Evolutionary conservation across 169 alveolate genomes (phyloP).

Genomic region (Cryptosporidium sp.): DNA sequence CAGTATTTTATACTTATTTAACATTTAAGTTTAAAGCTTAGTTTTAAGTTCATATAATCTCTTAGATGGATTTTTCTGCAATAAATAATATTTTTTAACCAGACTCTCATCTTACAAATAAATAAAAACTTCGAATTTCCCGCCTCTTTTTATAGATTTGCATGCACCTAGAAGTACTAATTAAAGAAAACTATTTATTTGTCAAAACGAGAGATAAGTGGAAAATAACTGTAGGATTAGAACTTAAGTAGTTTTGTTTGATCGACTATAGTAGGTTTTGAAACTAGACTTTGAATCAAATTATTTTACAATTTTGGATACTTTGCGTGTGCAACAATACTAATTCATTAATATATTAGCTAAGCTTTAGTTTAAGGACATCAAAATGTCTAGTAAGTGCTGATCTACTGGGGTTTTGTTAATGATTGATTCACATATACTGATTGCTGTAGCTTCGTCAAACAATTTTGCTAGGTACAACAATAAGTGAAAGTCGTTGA

Average conservation of each 20-base stretch:
- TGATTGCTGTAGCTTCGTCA: conserved; percentile 91
- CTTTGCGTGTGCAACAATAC: not conserved
- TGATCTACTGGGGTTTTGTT: conserved; percentile 80
- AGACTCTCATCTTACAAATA: not conserved
- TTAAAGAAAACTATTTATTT: not conserved
- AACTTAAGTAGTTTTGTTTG: too few species aligned
- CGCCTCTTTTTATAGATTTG: conserved; percentile 72
- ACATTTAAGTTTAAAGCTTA: not conserved
- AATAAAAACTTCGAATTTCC: conserved; percentile 7
- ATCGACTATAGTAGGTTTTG: too few species aligned
- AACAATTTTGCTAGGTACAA: conserved; percentile 89
- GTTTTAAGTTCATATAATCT: not conserved
- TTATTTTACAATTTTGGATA: not conserved
- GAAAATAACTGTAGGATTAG: not conserved
- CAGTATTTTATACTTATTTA: not conserved
- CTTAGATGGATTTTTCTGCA: not conserved
- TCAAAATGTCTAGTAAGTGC: conserved; percentile 33
- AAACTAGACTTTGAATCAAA: too few species aligned
- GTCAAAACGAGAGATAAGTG: not conserved
- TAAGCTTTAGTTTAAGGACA: conserved; percentile 26
- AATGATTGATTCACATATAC: conserved; percentile 83
- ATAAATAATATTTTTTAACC: not conserved
- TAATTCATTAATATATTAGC: not conserved
- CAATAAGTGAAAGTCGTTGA: conserved; percentile 90
- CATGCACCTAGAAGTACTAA: not conserved